Evolutionary conservation across 2,329 filamentous ascomycete genomes (phyloP), one percentile per base, ranked within the genome.

Genomic region (Mycosphaerella sp.): DNA sequence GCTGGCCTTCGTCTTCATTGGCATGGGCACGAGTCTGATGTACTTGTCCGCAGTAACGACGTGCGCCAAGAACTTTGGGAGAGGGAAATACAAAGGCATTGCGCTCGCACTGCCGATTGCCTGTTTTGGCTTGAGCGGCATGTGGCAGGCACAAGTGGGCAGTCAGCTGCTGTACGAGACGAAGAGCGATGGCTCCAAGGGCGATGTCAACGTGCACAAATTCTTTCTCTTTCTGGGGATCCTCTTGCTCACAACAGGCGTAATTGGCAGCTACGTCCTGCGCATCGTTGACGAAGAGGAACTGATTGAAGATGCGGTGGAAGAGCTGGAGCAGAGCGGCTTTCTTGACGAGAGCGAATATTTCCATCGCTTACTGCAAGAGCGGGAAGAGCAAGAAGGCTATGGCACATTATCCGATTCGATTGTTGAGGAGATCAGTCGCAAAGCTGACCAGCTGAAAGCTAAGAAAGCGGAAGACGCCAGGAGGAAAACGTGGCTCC

Each of bases 21-120:
- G 93, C 1, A 80, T 85, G 58, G 92, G 83, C 4, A 96, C 92
- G 0, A 88, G 87, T 60, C 83, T 82, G 70, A 90, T 97, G 83
- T 98, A 97, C 70, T 78, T 97, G 53, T 81, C 85, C 48, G 86
- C 89, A 1, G 86, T 98, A n/a, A 92, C 92, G 6, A 95, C 92
- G 0, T 95, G 90, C 67, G 93, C 93, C 36, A 98, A 98, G 82
- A 98, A 97, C 73, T 98, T 97, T 73, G 91, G 91, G 46, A 84
- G 86, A 57, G 89, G 90, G 3, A 87, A 85, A 66, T 85, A 95
- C 66, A 86, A 92, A 65, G 93, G 93, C 0, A 74, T 98, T 48
- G 92, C 95, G 56, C 78, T 98, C 52, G 91, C 92, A 1, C 79
- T 89, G 56, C 93, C 93, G 1, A 96, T 97, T 69, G 89, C 93